These are phyloP conservation scores for Leccinum boreale DNA, from an alignment of 768 basidiomycete genomes.

Conservation along the genomic window DNA sequence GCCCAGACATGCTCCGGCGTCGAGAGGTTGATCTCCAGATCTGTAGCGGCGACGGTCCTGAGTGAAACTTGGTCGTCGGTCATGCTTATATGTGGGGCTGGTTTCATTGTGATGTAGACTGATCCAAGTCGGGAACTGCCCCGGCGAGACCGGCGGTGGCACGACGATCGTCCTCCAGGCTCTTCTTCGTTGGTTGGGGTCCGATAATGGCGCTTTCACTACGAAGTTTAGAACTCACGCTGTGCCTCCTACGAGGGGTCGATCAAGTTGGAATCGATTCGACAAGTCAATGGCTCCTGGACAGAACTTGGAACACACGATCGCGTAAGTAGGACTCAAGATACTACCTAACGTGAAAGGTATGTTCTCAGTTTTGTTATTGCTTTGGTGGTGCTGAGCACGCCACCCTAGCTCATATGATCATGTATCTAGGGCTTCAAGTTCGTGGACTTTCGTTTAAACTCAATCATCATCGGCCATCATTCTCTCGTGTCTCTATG, in stretches of 20 bases:
- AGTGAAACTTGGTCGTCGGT: neutral
- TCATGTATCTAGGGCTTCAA: too few relatives aligned
- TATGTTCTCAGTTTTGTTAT: too few relatives aligned
- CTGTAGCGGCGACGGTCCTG: neutral
- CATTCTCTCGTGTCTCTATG: too few relatives aligned
- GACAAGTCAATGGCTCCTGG: neutral
- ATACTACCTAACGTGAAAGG: too few relatives aligned
- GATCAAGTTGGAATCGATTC: neutral
- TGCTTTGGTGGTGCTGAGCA: too few relatives aligned
- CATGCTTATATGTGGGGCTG: slow-evolving; percentile 11
- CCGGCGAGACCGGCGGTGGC: neutral
- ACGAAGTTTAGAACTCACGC: neutral
- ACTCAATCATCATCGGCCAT: too few relatives aligned
- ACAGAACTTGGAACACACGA: too few relatives aligned
- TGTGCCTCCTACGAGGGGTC: neutral
- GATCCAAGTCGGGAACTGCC: neutral
- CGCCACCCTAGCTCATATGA: too few relatives aligned
- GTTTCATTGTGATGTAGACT: slow-evolving; percentile 16
- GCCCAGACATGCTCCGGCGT: slow-evolving; percentile 8
- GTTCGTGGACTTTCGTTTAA: too few relatives aligned
- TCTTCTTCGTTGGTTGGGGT: neutral
- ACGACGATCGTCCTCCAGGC: neutral
- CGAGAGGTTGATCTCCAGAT: neutral
- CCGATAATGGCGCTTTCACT: neutral
- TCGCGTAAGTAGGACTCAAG: too few relatives aligned